Evolutionary conservation across 2,329 filamentous ascomycete species (phyloP).

Genomic region (Periconia macrospinosa): DNA sequence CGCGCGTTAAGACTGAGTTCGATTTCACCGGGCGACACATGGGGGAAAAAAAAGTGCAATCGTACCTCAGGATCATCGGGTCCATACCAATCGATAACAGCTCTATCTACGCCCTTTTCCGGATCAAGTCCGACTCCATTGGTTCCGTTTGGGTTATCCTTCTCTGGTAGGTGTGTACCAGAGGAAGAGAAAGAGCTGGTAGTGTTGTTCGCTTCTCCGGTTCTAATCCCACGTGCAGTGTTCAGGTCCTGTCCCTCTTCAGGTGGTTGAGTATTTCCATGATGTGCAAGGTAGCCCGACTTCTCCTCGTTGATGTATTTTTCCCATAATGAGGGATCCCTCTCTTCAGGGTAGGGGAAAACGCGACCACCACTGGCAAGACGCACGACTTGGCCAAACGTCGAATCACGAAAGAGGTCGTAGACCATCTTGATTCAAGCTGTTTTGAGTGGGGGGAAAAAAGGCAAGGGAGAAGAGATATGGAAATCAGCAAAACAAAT

Average conservation of each 20-base stretch:
- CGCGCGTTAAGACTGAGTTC: too few relatives aligned
- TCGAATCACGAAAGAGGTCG: slow-evolving; percentile 49
- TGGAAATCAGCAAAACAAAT: background rate
- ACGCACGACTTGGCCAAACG: slow-evolving; percentile 46
- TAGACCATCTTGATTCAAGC: slow-evolving; percentile 6
- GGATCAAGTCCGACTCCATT: slow-evolving; percentile 50
- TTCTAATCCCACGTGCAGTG: slow-evolving; percentile 1
- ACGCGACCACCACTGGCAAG: slow-evolving; percentile 41
- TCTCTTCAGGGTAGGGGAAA: slow-evolving; percentile 52
- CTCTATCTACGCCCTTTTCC: slow-evolving; percentile 55
- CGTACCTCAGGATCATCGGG: slow-evolving; percentile 47
- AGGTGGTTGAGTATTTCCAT: slow-evolving; percentile 45
- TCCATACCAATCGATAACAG: slow-evolving; percentile 57
- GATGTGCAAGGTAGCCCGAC: slow-evolving; percentile 51
- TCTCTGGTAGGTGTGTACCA: slow-evolving; percentile 17
- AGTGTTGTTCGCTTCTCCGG: slow-evolving; percentile 9
- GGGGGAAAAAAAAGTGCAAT: background rate
- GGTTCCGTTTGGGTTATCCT: slow-evolving; percentile 10
- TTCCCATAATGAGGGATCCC: slow-evolving; percentile 52
- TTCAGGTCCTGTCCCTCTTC: slow-evolving; percentile 28
- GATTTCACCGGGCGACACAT: too few relatives aligned
- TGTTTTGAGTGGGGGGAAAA: background rate
- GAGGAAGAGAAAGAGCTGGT: slow-evolving; percentile 15
- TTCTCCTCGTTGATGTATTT: slow-evolving; percentile 54
- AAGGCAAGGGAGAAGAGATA: background rate